Percentiles rank a stretch among this genome's conserved stretches.
Conservation (phyloP, 495 filamentous ascomycete genomes). For the Ramalina peruviana region DNA sequence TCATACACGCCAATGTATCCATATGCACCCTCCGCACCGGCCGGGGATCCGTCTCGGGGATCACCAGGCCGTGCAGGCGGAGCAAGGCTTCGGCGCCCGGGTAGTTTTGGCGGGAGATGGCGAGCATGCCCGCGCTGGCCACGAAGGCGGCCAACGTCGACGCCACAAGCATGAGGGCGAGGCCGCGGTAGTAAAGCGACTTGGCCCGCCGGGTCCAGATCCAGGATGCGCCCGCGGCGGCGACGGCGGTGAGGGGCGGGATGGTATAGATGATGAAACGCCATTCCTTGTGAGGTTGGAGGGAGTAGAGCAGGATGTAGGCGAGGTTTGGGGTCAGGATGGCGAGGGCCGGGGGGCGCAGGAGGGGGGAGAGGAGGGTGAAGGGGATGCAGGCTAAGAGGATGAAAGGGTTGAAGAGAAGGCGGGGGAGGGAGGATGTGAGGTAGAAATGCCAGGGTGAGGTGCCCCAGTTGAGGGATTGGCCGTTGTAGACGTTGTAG, state of each 20-base stretch:
- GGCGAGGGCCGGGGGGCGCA: conserved; percentile 30
- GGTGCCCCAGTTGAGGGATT: conserved; percentile 75
- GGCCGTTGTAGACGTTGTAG: conserved; percentile 64
- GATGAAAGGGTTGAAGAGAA: conserved; percentile 66
- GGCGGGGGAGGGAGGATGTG: conserved; percentile 60
- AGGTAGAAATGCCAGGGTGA: conserved; percentile 81
- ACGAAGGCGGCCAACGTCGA: conserved; percentile 47
- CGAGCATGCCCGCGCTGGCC: conserved; percentile 47
- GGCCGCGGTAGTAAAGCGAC: conserved; percentile 36
- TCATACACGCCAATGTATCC: conserved; percentile 84
- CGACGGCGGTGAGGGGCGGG: conserved; percentile 64
- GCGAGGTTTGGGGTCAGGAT: conserved; percentile 51
- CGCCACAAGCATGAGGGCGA: conserved; percentile 38
- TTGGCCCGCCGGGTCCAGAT: conserved; percentile 58
- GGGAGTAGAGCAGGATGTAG: conserved; percentile 69
- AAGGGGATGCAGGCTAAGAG: conserved; percentile 50
- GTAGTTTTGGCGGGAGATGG: conserved; percentile 69
- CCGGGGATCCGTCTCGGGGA: background rate
- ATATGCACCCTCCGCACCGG: conserved; percentile 44
- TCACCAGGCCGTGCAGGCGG: conserved; percentile 34
- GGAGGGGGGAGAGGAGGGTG: conserved; percentile 39
- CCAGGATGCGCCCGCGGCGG: conserved; percentile 58
- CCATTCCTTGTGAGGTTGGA: conserved; percentile 89
- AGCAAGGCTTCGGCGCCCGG: conserved; percentile 64
- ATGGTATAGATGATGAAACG: conserved; percentile 87